These are phyloP conservation scores for Microsporum ferrugineum DNA, from an alignment of 2,329 filamentous ascomycete species.

Conservation along the genomic window DNA sequence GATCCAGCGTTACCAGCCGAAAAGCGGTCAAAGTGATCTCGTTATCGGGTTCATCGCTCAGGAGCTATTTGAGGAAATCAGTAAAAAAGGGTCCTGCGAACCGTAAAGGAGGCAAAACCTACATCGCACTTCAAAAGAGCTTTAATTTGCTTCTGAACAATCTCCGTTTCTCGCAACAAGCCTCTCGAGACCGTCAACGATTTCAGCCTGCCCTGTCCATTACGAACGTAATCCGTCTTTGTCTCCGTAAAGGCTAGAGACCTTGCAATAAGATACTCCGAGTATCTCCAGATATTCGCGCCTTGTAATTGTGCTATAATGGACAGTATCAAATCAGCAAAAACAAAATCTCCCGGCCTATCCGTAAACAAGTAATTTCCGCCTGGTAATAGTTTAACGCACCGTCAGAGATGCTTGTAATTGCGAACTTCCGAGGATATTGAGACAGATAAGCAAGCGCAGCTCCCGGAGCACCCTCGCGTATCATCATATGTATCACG, in stretches of 20 bases:
- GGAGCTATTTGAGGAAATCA: constrained; percentile 46
- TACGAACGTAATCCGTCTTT: constrained; percentile 79
- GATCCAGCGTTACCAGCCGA: constrained; percentile 75
- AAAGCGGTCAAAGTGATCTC: constrained; percentile 95
- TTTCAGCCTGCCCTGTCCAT: constrained; percentile 71
- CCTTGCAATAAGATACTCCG: constrained; percentile 72
- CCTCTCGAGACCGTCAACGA: constrained; percentile 83
- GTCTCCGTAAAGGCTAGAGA: constrained; percentile 73
- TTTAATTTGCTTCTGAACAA: constrained; percentile 75
- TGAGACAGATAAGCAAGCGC: constrained; percentile 75
- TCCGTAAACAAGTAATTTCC: constrained; percentile 23
- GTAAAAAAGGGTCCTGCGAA: constrained; percentile 9
- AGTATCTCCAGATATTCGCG: constrained; percentile 84
- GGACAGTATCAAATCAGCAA: not conserved
- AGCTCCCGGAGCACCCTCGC: constrained; percentile 81
- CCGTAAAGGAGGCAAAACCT: constrained; percentile 27
- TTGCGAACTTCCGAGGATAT: constrained; percentile 70
- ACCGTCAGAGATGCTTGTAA: constrained; percentile 90
- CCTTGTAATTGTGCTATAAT: constrained; percentile 78
- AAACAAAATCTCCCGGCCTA: not conserved
- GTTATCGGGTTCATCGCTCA: constrained; percentile 82
- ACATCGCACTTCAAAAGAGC: constrained; percentile 84
- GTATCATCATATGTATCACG: constrained; percentile 92
- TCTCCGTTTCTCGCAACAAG: constrained; percentile 78
- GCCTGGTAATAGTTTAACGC: constrained; percentile 25